Base-by-base conservation (phyloP, 78 protist genomes). In the Chrysochromulina parva region DNA sequence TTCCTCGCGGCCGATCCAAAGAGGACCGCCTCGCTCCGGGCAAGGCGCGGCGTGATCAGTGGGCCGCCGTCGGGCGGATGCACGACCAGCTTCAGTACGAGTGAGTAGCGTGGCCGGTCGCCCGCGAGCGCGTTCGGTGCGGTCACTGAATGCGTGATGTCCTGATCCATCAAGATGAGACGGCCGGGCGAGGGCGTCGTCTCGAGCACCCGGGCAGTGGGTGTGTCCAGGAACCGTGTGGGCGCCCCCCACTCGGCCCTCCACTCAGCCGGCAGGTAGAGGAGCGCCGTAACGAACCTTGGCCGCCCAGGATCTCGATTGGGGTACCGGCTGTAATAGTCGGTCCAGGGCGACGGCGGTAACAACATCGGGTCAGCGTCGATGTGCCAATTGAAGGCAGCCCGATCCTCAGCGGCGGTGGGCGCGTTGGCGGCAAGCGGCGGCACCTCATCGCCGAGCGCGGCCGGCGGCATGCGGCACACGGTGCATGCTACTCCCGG, bases 281-380 rank as follows among this genome's bases (percentile, higher is more conserved):
- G 16, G 78, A 69, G 78, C 53, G 78, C 78, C 2, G 78, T n/a
- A 1, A 69, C 78, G 78, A 69, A 69, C 10, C 78, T 3, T 3
- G 78, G 78, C 78, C 28, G 22, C 48, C 50, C 78, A 10, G 50
- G 78, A 28, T 28, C 3, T 6, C 78, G 78, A 14, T 69, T 69
- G 50, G 78, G 78, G 50, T 69, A 69, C 14, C 78, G 28, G 28
- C 78, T 50, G 50, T n/a, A 69, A 50, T 9, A 3, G 78, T 69
- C 78, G 11, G 78, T 69, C 78, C 78, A 69, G 50, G 78, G 78
- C 78, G 78, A 69, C 4, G 78, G 78, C 2, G 78, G 78, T 3
- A 69, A 14, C 17, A 69, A 50, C 78, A 16, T 14, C 9, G 78
- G 78, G 78, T 69, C 78, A 28, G 78, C 78, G 50, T 69, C 78